Conservation (phyloP, 1,284 basidiomycete species). For the Pseudozyma pruni region DNA sequence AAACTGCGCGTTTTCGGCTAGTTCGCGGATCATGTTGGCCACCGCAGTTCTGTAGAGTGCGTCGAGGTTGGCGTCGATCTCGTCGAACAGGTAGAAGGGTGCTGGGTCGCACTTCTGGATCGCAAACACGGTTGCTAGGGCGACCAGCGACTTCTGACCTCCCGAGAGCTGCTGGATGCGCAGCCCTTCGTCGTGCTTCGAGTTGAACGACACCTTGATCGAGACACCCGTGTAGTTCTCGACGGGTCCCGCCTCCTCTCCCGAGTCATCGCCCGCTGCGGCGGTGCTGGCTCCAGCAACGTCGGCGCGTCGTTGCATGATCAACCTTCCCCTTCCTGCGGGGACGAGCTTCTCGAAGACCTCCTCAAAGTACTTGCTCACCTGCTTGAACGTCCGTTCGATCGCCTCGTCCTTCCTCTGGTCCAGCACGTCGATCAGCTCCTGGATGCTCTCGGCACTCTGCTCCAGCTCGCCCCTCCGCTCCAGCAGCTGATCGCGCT, state of each 20-base stretch:
- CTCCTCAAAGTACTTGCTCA: conserved; percentile 94
- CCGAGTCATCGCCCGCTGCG: conserved; percentile 68
- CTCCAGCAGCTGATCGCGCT: conserved; percentile 87
- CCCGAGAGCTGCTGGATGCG: conserved; percentile 96
- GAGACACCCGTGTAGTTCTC: conserved; percentile 97
- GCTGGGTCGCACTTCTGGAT: conserved; percentile 99
- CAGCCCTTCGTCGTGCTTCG: conserved; percentile 93
- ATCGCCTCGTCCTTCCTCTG: conserved; percentile 98
- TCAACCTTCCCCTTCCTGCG: conserved; percentile 85
- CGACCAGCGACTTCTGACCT: conserved; percentile 96
- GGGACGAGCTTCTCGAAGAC: conserved; percentile 98
- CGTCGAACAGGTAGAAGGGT: conserved; percentile 99
- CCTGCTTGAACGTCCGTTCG: conserved; percentile 96
- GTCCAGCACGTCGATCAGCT: conserved; percentile 93
- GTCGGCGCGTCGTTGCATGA: conserved; percentile 89
- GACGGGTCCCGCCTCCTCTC: conserved; percentile 71
- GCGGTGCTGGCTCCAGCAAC: conserved; percentile 68
- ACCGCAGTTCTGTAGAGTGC: conserved; percentile 97
- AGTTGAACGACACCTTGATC: conserved; percentile 99
- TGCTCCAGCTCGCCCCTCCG: conserved; percentile 89
- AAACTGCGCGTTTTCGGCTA: conserved; percentile 89
- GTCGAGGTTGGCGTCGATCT: conserved; percentile 98
- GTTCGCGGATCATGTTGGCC: conserved; percentile 92
- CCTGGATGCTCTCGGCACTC: conserved; percentile 87
- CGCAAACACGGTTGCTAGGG: conserved; percentile 94